Base-by-base conservation (phyloP, 2,329 filamentous ascomycete species). In the Parascedosporium putredinis region DNA sequence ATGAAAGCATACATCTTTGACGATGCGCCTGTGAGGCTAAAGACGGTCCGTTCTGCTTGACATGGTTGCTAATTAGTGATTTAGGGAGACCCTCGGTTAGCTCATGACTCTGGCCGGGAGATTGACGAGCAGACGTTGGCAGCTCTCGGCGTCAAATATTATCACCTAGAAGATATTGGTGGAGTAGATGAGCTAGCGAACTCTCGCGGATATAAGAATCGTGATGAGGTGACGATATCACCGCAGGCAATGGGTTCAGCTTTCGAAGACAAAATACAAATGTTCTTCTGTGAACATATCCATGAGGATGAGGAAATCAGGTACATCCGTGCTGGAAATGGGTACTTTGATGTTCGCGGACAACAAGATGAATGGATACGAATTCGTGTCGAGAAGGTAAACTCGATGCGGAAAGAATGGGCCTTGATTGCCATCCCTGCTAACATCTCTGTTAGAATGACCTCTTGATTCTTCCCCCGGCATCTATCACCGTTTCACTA, bases 271-370 rank as follows among this genome's bases (percentile, higher is more conserved):
- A 97, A 97, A 68, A 88, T 98, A 55, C 90, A 88, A 71, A 80
- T 69, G 57, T 98, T 98, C 73, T 98, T 97, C 72, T 66, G 86
- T 59, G 93, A 98, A 74, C 93, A 98, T 66, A 67, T 98, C 59
- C 93, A 98, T 64, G 93, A 98, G 71, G 93, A 98, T 58, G 93
- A 98, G 71, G 93, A 98, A 75, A 98, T 98, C 57, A 76, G 93
- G 45, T 98, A 96, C 62, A 90, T 98, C 57, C 75, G 88, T 27
- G 90, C 84, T 53, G 93, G 93, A 0, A 78, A 79, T 50, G 93
- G 93, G 0, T 98, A 86, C 66, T 98, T 98, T 63, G 93, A 98
- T 67, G 90, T 98, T 3, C 75, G 93, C 45, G 84, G 81, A 60
- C 74, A 85, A 65, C 79, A 78, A 18, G 91, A 97, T 61, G 81